phyloP scores from a whole-genome alignment of 2,329 filamentous ascomycete species.

The Colletotrichum truncatum region DNA sequence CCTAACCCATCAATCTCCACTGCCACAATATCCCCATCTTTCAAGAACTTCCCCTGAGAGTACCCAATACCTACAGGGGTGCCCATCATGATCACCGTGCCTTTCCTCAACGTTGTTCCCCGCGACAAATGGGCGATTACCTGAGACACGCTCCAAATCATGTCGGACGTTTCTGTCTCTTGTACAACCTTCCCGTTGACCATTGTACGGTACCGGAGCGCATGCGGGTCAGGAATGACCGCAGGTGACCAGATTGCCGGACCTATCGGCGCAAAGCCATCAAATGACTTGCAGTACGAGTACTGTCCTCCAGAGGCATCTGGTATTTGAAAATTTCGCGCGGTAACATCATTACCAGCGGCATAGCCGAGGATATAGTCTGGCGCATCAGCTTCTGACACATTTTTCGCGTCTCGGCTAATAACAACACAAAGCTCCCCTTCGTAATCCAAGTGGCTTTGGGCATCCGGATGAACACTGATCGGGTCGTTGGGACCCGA shows the following conservation, averaged over 20 bases:
- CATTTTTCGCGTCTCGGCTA: constrained; percentile 55
- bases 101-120: constrained; percentile 54
- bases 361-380: constrained; percentile 66
- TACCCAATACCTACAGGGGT: constrained; percentile 51
- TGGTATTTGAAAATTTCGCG: constrained; percentile 59
- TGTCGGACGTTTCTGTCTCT: constrained; percentile 48
- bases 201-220: constrained; percentile 30
- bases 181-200: constrained; percentile 58
- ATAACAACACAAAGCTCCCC: constrained; percentile 61
- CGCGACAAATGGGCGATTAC: constrained; percentile 53
- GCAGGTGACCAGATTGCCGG: constrained; percentile 42
- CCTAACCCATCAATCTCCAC: constrained; percentile 41
- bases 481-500: constrained; percentile 25
- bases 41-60: constrained; percentile 42
- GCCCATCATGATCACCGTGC: constrained; percentile 59
- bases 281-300: constrained; percentile 59
- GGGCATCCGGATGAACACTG: constrained; percentile 45
- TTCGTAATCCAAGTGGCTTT: constrained; percentile 58
- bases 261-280: constrained; percentile 61
- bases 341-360: constrained; percentile 62
- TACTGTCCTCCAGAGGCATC: constrained; percentile 48
- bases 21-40: constrained; percentile 43
- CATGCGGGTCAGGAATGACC: constrained; percentile 37
- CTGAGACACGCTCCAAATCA: constrained; percentile 53
- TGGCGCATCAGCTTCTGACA: constrained; percentile 54